phyloP scores from a whole-genome alignment of 257 asterid genomes.

The Catharanthus roseus region DNA sequence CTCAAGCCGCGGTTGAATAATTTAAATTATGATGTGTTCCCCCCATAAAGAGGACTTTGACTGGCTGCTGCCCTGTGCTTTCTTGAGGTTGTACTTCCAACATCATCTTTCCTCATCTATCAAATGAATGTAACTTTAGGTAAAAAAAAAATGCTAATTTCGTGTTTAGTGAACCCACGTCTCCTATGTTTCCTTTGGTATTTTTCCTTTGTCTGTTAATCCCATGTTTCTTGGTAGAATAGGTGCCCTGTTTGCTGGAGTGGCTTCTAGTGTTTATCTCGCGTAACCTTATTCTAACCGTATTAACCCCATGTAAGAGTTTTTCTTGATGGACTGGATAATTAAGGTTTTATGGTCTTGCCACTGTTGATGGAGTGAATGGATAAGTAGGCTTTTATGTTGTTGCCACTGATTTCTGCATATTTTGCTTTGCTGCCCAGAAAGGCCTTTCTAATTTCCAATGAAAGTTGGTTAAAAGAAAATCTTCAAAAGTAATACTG shows the following conservation, averaged over 20 bases:
- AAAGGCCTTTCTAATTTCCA: no score
- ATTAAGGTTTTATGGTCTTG: not conserved
- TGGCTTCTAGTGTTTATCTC: constrained; percentile 6
- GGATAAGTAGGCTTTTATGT: no score
- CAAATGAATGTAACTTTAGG: constrained; percentile 52
- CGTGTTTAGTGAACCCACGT: constrained; percentile 35
- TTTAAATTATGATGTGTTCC: constrained; percentile 18
- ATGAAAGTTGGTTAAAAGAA: no score
- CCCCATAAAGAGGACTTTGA: constrained; percentile 23
- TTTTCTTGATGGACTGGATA: not conserved
- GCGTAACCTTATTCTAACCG: constrained; percentile 14
- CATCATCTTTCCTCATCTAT: constrained; percentile 37
- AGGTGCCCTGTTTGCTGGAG: not conserved
- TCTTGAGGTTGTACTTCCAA: constrained; percentile 43
- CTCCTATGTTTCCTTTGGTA: constrained; percentile 5
- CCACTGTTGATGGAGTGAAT: not conserved
- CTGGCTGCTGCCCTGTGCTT: constrained; percentile 38
- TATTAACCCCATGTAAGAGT: constrained; percentile 14
- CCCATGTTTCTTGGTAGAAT: not conserved
- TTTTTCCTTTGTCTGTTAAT: constrained; percentile 9
- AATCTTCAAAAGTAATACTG: no score
- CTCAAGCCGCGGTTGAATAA: constrained; percentile 26
- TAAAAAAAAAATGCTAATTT: constrained; percentile 37
- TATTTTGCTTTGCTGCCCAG: no score
- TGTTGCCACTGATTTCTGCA: no score